Evolutionary conservation across 352 stramenopile species (phyloP).

Genomic region (Aphanomyces stellatus): DNA sequence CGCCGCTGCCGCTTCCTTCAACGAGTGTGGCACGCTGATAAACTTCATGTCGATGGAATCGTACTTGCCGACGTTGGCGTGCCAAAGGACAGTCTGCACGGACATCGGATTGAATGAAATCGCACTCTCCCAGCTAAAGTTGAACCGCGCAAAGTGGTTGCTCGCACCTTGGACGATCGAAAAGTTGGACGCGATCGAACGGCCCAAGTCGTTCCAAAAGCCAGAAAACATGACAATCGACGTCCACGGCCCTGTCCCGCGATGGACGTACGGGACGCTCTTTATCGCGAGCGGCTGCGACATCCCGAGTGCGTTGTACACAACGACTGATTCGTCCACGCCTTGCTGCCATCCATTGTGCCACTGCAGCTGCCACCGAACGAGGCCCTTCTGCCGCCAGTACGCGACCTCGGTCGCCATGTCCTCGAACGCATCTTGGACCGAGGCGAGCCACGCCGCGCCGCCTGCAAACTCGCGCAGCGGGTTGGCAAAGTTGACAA

Average conservation of each 20-base stretch:
- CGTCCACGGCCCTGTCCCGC: neutral
- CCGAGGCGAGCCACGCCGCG: neutral
- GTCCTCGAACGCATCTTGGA: neutral
- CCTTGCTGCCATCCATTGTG: neutral
- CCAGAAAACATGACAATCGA: neutral
- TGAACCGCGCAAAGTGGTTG: neutral
- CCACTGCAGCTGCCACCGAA: neutral
- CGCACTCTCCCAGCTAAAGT: neutral
- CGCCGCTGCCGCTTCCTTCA: neutral
- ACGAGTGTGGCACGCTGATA: neutral
- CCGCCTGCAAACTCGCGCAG: neutral
- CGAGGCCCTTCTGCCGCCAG: neutral
- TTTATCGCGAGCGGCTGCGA: neutral
- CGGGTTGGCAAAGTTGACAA: neutral
- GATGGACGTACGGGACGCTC: neutral
- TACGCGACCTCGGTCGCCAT: neutral
- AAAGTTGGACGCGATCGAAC: neutral
- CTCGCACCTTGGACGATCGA: neutral
- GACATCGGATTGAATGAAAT: neutral
- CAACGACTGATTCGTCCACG: neutral
- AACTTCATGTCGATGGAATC: neutral
- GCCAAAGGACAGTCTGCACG: neutral
- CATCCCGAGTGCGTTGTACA: neutral
- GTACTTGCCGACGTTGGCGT: neutral
- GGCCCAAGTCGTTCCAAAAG: neutral